Base-by-base conservation (phyloP, 352 stramenopile species). In the Phytophthora niederhauseri region DNA sequence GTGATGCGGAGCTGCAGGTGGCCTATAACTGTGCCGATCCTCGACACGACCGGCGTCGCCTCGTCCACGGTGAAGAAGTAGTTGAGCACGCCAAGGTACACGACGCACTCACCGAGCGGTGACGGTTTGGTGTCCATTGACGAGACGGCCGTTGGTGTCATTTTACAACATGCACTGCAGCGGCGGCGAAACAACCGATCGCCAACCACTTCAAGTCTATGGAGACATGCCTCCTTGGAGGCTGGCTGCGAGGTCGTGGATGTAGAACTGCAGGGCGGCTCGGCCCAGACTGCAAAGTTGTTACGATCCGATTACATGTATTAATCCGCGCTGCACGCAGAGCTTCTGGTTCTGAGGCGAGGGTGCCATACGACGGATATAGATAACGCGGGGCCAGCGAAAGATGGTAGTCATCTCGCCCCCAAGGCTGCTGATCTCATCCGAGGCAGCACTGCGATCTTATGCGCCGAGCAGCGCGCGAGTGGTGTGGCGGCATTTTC, bases 61-160 rank as follows among this genome's bases (percentile, higher is more conserved):
- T 85, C 76, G 48, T 82, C 54, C 22, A 87, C 68, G 5, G 58
- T 41, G 57, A 89, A 85, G 59, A 91, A 89, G 71, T 91, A 89
- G 75, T 82, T 88, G 61, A 91, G 78, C 2, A 72, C 72, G 31
- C 82, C 82, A 15, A 91, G 68, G 50, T 89, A 85, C 50, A 89
- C 68, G 12, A 87, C 46, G n/a, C 80, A 82, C 28, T 81, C 78
- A 14, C 82, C 82, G 6, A 91, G 64, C n/a, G 78, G 50, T 6
- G 30, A 19, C 51, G 54, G 55, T 46, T 84, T 76, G 34, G 45
- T 4, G 1, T 59, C 41, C 5, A 54, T 54, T 59, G 58, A 41
- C n/a, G 46, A 61, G 14, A 51, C 24, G 6, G 50, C 19, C 31
- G 72, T 43, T 61, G 34, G 41, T n/a, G 17, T 14, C 60, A 65